Evolutionary conservation across 106 monocot genomes (phyloP).

Genomic region (Vanilla planifolia): DNA sequence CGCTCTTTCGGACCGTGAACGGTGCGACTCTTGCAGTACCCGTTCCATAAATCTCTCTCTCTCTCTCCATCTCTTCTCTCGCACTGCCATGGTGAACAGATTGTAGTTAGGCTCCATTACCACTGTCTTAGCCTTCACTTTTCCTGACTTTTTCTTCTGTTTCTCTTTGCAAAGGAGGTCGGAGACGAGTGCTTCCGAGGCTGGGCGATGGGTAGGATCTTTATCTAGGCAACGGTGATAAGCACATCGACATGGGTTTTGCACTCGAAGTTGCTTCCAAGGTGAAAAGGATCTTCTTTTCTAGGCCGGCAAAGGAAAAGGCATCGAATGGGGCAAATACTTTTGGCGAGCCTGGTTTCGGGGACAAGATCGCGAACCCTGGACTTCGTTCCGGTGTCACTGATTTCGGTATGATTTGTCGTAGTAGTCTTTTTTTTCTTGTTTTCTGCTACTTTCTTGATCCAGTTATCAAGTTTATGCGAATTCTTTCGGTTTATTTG

Average conservation of each 20-base stretch:
- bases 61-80: too few relatives aligned
- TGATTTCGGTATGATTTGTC: slow-evolving; percentile 9
- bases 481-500: neutral
- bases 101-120: neutral
- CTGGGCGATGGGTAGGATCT: neutral
- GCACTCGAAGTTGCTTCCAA: neutral
- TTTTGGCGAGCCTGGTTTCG: too few relatives aligned
- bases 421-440: too few relatives aligned
- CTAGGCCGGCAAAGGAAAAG: neutral
- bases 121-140: neutral
- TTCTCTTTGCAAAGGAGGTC: neutral
- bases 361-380: neutral
- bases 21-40: too few relatives aligned
- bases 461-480: neutral
- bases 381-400: neutral
- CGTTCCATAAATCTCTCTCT: too few relatives aligned
- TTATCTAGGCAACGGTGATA: neutral
- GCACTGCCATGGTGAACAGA: too few relatives aligned
- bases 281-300: neutral
- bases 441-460: neutral
- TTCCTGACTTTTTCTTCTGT: neutral
- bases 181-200: slow-evolving; percentile 1
- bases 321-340: too few relatives aligned
- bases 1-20: too few relatives aligned
- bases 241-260: neutral